These are phyloP conservation scores for Forsythia viridissima DNA, from an alignment of 257 asterid genomes.

Conservation along the genomic window DNA sequence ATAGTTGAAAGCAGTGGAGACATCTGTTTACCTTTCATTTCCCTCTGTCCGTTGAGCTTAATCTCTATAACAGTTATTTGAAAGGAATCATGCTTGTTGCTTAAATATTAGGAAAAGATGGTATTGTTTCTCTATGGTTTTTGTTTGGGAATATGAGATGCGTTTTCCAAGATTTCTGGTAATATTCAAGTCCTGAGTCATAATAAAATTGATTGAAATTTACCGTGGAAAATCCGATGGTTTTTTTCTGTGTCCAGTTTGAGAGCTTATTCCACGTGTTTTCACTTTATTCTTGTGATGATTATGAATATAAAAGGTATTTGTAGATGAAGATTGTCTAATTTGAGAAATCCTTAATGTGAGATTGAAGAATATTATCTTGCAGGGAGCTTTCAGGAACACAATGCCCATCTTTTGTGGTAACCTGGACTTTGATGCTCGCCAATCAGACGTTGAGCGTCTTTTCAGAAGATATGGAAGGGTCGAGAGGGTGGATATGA, in stretches of 20 bases:
- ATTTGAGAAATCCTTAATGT: neutral
- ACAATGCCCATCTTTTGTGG: constrained; percentile 90
- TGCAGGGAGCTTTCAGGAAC: constrained; percentile 34
- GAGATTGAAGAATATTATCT: constrained; percentile 6
- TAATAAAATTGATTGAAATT: neutral
- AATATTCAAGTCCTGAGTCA: neutral
- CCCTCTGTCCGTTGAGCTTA: neutral
- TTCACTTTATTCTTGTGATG: neutral
- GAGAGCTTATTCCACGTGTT: neutral
- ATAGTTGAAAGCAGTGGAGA: neutral
- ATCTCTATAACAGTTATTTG: no score
- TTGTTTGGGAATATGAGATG: constrained; percentile 1
- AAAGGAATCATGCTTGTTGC: no score
- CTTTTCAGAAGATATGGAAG: constrained; percentile 87
- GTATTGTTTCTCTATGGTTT: neutral
- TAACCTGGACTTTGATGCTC: constrained; percentile 87
- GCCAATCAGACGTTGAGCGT: constrained; percentile 79
- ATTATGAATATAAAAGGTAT: neutral
- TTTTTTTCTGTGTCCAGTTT: neutral
- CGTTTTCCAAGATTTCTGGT: neutral
- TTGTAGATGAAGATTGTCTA: neutral
- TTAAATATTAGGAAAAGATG: neutral
- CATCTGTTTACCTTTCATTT: neutral
- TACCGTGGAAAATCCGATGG: neutral
- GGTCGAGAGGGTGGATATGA: constrained; percentile 92